Percentiles rank a stretch among this genome's conserved stretches.
Conservation (phyloP, 176 grass and related monocot genomes). For the Tillandsia fasciculata region DNA sequence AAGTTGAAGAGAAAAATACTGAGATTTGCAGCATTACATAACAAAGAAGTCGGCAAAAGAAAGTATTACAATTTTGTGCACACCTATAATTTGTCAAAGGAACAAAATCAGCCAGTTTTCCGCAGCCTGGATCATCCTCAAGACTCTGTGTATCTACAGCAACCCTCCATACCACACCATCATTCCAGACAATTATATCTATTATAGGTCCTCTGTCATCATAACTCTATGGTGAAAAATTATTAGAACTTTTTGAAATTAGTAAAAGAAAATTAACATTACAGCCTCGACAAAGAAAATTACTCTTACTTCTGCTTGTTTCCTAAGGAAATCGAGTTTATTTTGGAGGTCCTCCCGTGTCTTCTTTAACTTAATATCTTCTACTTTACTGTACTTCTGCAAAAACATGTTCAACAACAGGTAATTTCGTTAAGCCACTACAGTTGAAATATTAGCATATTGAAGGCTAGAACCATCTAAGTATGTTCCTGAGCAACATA, state of each 20-base stretch:
- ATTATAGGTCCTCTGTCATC: slow-evolving; percentile 89
- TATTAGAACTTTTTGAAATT: slow-evolving; percentile 1
- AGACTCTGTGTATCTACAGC: slow-evolving; percentile 86
- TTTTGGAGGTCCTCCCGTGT: slow-evolving; percentile 68
- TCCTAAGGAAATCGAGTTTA: slow-evolving; percentile 80
- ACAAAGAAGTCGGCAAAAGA: slow-evolving; percentile 6
- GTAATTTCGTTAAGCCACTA: background rate
- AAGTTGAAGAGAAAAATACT: background rate
- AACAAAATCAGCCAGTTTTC: slow-evolving; percentile 90
- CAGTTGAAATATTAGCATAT: background rate
- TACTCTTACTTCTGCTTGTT: slow-evolving; percentile 79
- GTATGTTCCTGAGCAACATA: too few species aligned
- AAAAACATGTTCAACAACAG: slow-evolving; percentile 14
- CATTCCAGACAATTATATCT: slow-evolving; percentile 89
- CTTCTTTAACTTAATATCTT: slow-evolving; percentile 64
- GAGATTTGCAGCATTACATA: background rate
- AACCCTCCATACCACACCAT: slow-evolving; percentile 96
- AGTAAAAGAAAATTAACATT: background rate
- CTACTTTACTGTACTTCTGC: slow-evolving; percentile 63
- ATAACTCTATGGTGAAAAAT: slow-evolving; percentile 51
- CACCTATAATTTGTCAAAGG: slow-evolving; percentile 93
- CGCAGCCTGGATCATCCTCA: slow-evolving; percentile 41
- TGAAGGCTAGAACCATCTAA: too few species aligned
- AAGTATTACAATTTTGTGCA: slow-evolving; percentile 9
- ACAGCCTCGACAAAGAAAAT: background rate